Evolutionary conservation across 2,329 filamentous ascomycete genomes (phyloP).

Genomic region (Diplodia sapinea): DNA sequence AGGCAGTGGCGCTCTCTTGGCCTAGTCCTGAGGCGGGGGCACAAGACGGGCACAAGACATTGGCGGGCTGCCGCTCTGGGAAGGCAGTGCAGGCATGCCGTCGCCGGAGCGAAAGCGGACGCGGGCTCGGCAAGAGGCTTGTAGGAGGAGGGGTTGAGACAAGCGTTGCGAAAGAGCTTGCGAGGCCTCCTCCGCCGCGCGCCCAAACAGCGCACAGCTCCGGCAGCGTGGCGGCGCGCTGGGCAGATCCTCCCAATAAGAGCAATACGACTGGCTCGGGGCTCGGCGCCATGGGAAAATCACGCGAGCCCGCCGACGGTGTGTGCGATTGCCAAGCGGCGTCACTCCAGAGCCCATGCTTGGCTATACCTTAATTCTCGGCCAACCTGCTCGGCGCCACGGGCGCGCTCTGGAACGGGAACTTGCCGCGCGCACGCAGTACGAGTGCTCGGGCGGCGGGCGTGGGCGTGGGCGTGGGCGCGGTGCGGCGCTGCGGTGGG

Average conservation of each 20-base stretch:
- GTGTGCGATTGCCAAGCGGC: conserved; percentile 1
- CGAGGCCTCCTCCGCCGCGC: conserved; percentile 9
- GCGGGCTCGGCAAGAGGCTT: conserved; percentile 16
- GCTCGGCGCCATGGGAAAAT: conserved; percentile 21
- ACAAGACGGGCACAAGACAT: neutral
- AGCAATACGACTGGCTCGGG: conserved; percentile 25
- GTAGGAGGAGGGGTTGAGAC: conserved; percentile 25
- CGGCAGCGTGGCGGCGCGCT: conserved; percentile 21
- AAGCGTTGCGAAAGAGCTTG: conserved; percentile 31
- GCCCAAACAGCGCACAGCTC: conserved; percentile 9
- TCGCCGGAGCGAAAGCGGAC: neutral
- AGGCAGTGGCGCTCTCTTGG: neutral
- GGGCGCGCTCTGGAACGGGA: conserved; percentile 29
- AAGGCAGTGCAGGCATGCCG: neutral
- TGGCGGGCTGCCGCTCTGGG: neutral
- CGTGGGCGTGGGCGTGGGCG: neutral
- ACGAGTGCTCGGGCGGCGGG: too few species aligned
- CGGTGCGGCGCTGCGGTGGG: neutral
- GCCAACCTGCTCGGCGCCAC: conserved; percentile 29
- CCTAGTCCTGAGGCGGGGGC: neutral
- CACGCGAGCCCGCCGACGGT: conserved; percentile 11
- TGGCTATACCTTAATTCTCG: conserved; percentile 31
- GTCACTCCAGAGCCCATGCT: conserved; percentile 12
- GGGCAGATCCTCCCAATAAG: conserved; percentile 21
- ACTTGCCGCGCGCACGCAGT: neutral